Conservation (phyloP, 2,329 filamentous ascomycete genomes). For the Fusarium concolor region DNA sequence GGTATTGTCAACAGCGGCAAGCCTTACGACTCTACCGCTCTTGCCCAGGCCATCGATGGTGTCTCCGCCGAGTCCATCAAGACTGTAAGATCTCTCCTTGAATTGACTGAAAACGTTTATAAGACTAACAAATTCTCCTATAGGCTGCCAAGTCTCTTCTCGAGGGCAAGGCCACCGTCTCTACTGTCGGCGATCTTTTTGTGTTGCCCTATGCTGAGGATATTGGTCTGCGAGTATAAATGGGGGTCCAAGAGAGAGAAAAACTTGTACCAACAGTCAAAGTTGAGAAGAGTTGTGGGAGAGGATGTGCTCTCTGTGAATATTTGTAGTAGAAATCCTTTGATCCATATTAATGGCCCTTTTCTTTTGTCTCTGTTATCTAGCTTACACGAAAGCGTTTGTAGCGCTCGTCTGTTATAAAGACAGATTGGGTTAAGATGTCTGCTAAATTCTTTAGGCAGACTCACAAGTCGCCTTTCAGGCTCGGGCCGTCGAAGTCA, state of each 20-base stretch:
- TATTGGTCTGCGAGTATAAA: conserved; percentile 93
- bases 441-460: not conserved
- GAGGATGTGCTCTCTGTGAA: conserved; percentile 56
- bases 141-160: conserved; percentile 90
- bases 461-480: not conserved
- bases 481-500: not conserved
- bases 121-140: conserved; percentile 43
- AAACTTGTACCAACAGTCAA: conserved; percentile 59
- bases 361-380: conserved; percentile 23
- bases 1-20: conserved; percentile 84
- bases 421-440: not conserved
- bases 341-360: conserved; percentile 44
- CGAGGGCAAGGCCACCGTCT: conserved; percentile 88
- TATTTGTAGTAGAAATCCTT: conserved; percentile 59
- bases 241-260: conserved; percentile 47
- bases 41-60: conserved; percentile 80
- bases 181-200: conserved; percentile 90
- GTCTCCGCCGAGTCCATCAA: conserved; percentile 89
- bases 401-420: not conserved
- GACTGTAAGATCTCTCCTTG: conserved; percentile 69
- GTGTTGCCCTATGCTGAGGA: conserved; percentile 93
- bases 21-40: conserved; percentile 84
- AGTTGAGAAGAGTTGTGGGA: conserved; percentile 54
- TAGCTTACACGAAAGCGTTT: conserved; percentile 6
- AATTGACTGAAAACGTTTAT: conserved; percentile 40